Base-by-base conservation (phyloP, 805 yeast genomes). In the Saccharomyces mikatae region DNA sequence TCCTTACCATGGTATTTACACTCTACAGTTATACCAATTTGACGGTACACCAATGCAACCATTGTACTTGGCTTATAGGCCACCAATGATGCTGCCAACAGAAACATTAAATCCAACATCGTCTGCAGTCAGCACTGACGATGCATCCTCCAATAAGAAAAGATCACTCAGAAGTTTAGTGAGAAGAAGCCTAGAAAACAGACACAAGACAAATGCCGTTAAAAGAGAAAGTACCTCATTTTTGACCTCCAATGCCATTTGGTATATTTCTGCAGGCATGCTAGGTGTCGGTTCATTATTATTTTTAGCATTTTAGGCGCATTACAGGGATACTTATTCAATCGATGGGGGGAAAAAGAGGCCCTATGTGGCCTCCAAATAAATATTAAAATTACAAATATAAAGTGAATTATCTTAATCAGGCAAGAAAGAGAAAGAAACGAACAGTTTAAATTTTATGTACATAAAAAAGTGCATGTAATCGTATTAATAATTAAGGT, bases 21-120 rank as follows among this genome's bases (percentile, higher is more conserved):
- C 80, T 60, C 79, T 94, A 54, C 84, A 84, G 58, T 74, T 94
- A 56, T 85, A 79, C 71, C 83, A 85, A 73, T 85, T 79, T 62
- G 89, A 86, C 69, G 97, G 97, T 17, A 70, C 87, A 17, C 82
- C 82, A 48, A 71, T 86, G 76, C 92, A 89, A 60, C 98, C 99
- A 0, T 71, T 94, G 64, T 94, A 89, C 71, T 78, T 94, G 69
- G 96, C 95, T 1, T 94, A 91, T 75, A 80, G 80, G 63, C 99
- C 99, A 5, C 95, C 99, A 9, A 78, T 87, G 80, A 94, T 94
- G 99, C 80, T 94, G 56, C 99, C 99, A 24, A 94, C 98, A 0
- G 72, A 69, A 52, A 91, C 97, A 0, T 74, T 94, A 77, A 92
- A 91, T 71, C 99, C 99, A 24, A 87, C 96, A 2, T 74, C 75